Evolutionary conservation across 176 grass and related monocot species (phyloP).

Genomic region (Oryza nivara): DNA sequence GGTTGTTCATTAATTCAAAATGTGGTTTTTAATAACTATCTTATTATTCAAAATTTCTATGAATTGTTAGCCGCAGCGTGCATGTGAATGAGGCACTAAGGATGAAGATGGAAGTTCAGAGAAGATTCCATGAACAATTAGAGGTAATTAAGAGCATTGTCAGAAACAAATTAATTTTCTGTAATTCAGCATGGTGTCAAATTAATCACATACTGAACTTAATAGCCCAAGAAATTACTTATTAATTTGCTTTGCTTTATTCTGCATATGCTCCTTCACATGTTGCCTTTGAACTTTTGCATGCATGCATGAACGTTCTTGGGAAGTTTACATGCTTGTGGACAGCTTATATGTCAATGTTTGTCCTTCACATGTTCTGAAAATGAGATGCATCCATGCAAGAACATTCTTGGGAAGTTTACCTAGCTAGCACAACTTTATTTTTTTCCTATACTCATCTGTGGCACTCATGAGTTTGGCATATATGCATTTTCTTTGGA

Average conservation of each 20-base stretch:
- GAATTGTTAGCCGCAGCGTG: conserved; percentile 58
- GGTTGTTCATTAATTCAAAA: not conserved
- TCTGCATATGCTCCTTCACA: conserved; percentile 1
- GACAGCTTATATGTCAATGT: conserved; percentile 9
- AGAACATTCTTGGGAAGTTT: conserved; percentile 58
- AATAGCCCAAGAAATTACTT: conserved; percentile 39
- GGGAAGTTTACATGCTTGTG: conserved; percentile 35
- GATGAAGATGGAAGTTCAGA: conserved; percentile 95
- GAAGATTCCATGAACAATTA: conserved; percentile 88
- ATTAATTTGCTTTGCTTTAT: not conserved
- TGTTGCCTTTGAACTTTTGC: conserved; percentile 31
- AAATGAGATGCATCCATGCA: not conserved
- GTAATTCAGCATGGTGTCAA: not conserved
- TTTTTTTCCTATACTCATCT: not conserved
- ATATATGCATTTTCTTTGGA: conserved; percentile 39
- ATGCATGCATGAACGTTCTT: conserved; percentile 32
- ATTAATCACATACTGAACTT: not conserved
- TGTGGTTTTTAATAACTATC: not conserved
- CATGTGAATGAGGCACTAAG: conserved; percentile 71
- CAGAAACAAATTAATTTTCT: not conserved
- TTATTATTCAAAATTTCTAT: not conserved
- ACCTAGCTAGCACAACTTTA: conserved; percentile 14
- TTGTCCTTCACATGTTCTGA: conserved; percentile 21
- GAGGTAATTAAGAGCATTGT: conserved; percentile 50
- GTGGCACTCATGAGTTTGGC: conserved; percentile 35